Evolutionary conservation across 345 rosid species (phyloP).

Genomic region (Erodium maritimum): DNA sequence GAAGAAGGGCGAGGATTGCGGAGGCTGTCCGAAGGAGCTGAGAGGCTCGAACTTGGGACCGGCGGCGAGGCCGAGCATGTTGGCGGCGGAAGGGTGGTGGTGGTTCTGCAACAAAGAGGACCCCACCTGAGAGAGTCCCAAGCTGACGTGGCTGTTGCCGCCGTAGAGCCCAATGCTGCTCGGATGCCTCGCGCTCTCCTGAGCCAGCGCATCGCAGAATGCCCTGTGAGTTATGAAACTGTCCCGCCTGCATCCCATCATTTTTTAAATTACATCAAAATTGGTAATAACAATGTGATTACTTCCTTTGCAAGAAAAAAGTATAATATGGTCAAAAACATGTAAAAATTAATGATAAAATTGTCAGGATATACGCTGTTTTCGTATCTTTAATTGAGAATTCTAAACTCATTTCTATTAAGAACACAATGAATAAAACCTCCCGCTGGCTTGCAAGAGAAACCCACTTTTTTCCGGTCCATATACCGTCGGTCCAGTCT

Average conservation of each 20-base stretch:
- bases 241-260: slow-evolving; percentile 38
- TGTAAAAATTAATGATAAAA: neutral
- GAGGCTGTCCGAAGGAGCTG: slow-evolving; percentile 11
- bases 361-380: neutral
- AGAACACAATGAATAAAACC: neutral
- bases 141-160: slow-evolving; percentile 18
- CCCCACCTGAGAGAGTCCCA: slow-evolving; percentile 26
- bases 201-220: slow-evolving; percentile 78
- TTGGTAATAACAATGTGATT: neutral
- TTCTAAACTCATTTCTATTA: neutral
- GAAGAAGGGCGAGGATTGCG: slow-evolving; percentile 22
- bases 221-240: slow-evolving; percentile 87
- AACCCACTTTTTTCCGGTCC: no score
- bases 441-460: no score
- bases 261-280: neutral
- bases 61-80: slow-evolving; percentile 40
- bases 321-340: neutral
- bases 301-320: neutral
- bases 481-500: no score
- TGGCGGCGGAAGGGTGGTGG: slow-evolving; percentile 17
- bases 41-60: slow-evolving; percentile 37
- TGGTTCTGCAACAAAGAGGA: slow-evolving; percentile 24
- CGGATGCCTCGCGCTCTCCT: slow-evolving; percentile 58
- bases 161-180: slow-evolving; percentile 31
- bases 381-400: neutral